Evolutionary conservation across 176 grass and related monocot genomes (phyloP), one percentile per base, ranked within the genome.

Genomic region (Ananas comosus): DNA sequence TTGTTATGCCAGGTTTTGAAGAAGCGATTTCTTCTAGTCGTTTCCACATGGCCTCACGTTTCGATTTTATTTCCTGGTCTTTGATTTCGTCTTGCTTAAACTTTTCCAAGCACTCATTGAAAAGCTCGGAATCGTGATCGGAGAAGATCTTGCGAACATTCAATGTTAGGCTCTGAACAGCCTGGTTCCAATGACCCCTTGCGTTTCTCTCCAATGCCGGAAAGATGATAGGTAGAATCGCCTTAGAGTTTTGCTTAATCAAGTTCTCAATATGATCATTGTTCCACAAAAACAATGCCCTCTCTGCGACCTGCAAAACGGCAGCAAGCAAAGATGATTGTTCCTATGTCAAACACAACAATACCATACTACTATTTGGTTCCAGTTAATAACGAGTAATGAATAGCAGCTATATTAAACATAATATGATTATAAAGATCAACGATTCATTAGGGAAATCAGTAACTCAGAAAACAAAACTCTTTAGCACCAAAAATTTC

Each of bases 231-330:
- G 90, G 90, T 75, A 99, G 71, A 59, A 99, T 49, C 76, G 88
- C 87, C 80, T 99, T 94, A 64, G 83, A 81, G 33, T 99, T 91
- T 83, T 99, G 95, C 81, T 91, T 99, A 64, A 99, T 99, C 48
- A 99, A 74, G 76, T 74, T 91, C 76, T 94, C 90, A 19, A 99
- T 85, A 58, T 91, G 95, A 69, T 99, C 95, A n/a, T 99, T 99
- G 75, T 99, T 99, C 95, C 95, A 99, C 27, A 94, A 76, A 83
- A 99, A 99, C 52, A 99, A 82, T 64, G 95, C 85, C 64, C 95
- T 83, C 85, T 99, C 90, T 67, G 95, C 87, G 57, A 99, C 90
- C 95, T 99, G 64, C 28, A 77, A 61, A 75, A 42, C n/a, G 12
- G 16, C 49, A 21, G 29, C 53, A 28, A 27, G 11, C 33, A 50